Percentiles rank a stretch among this genome's conserved stretches.
These are phyloP conservation scores for Quercus alba DNA, from an alignment of 306 rosid species.

Conservation along the genomic window DNA sequence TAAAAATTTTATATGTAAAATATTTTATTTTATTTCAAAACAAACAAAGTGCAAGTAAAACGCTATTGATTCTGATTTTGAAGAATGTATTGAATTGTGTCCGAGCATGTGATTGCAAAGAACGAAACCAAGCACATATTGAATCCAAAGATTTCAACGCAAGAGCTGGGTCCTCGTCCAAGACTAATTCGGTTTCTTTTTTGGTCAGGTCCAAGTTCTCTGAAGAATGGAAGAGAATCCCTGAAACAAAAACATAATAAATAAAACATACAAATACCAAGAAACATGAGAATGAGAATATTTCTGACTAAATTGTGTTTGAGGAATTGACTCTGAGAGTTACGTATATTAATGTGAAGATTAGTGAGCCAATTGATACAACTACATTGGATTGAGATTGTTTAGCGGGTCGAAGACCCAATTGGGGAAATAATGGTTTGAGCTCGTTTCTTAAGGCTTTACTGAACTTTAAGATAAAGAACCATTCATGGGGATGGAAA, in stretches of 20 bases:
- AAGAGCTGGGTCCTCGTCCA: conserved; percentile 38
- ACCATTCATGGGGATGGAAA: conserved; percentile 3
- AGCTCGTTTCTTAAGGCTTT: conserved; percentile 1
- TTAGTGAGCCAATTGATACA: conserved; percentile 2
- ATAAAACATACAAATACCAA: not conserved
- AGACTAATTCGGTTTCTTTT: conserved; percentile 31
- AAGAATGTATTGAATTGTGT: too few species aligned
- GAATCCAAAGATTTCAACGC: conserved; percentile 27
- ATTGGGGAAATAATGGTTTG: conserved; percentile 6
- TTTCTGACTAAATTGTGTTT: conserved; percentile 23
- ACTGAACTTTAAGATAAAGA: conserved; percentile 1
- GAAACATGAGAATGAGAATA: not conserved
- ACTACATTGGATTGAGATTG: conserved; percentile 25
- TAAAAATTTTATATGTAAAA: too few species aligned
- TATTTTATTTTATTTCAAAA: too few species aligned
- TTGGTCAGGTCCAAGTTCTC: conserved; percentile 43
- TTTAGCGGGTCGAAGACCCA: conserved; percentile 18
- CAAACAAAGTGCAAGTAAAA: not conserved
- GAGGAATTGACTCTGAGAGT: conserved; percentile 38
- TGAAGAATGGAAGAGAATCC: conserved; percentile 36
- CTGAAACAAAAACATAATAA: conserved; percentile 29
- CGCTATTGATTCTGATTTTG: conserved; percentile 34
- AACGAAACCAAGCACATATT: conserved; percentile 37
- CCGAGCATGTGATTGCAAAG: conserved; percentile 20
- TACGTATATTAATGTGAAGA: conserved; percentile 13